Evolutionary conservation across 441 rosid genomes (phyloP).

Genomic region (Adansonia gregorii): DNA sequence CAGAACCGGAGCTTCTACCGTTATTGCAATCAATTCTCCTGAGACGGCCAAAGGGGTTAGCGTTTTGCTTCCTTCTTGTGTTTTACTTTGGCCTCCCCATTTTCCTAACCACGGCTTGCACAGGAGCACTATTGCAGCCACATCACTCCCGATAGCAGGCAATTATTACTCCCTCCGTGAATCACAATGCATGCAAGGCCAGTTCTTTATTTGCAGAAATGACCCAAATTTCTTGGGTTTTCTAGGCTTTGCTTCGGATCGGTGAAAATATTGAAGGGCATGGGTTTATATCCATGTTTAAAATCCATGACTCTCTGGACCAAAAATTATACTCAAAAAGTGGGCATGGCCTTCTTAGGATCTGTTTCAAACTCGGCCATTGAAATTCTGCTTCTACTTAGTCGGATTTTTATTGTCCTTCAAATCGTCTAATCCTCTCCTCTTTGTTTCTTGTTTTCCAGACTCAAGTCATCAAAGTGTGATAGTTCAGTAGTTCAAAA

Average conservation of each 20-base stretch:
- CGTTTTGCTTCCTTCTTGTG: neutral
- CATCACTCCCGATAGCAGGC: neutral
- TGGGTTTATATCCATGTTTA: constrained; percentile 1
- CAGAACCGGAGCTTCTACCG: constrained; percentile 62
- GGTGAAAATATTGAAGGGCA: neutral
- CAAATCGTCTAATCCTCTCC: no score
- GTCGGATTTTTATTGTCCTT: no score
- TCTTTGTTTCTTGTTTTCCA: no score
- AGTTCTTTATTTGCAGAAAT: neutral
- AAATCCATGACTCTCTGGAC: neutral
- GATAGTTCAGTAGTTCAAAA: neutral
- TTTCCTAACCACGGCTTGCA: neutral
- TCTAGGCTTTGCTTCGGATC: constrained; percentile 1
- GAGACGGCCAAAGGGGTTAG: constrained; percentile 78
- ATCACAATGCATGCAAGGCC: neutral
- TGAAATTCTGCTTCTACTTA: neutral
- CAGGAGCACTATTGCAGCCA: neutral
- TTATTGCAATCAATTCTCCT: constrained; percentile 69
- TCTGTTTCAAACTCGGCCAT: no score
- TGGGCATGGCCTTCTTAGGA: neutral
- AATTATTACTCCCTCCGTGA: neutral
- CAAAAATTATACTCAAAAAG: neutral
- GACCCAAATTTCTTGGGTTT: neutral
- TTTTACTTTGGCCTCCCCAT: neutral
- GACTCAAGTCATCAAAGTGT: neutral